Percentiles rank a stretch among this genome's conserved stretches.
These are phyloP conservation scores for Solanum lycopersicoides DNA, from an alignment of 257 asterid species.

Conservation along the genomic window DNA sequence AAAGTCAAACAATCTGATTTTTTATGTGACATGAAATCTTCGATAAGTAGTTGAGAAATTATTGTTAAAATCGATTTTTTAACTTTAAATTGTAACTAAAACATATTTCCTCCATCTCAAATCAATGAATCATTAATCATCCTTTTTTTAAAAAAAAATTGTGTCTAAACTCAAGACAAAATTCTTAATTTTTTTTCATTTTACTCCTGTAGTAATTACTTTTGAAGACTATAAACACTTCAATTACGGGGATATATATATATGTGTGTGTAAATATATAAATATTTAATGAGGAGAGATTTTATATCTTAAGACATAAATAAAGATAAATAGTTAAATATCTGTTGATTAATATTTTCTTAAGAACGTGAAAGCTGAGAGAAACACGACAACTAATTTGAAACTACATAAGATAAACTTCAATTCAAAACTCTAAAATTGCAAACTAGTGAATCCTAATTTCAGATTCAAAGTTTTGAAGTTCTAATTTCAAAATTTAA, in stretches of 20 bases:
- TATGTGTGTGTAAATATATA: no score
- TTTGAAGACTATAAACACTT: background rate
- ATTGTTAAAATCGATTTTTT: background rate
- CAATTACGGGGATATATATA: background rate
- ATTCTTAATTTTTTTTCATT: background rate
- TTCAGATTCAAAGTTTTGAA: background rate
- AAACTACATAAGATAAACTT: background rate
- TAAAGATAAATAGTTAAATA: no score
- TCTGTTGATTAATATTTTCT: no score
- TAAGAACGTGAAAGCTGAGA: background rate
- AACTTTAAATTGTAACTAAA: background rate
- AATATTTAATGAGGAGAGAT: no score
- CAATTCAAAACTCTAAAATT: background rate
- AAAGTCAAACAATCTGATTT: background rate
- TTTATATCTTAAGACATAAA: background rate
- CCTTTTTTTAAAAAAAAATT: no score
- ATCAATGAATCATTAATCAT: no score
- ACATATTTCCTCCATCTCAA: background rate
- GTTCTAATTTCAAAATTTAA: accelerated
- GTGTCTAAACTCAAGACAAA: no score
- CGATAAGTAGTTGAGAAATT: background rate
- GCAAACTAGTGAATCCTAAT: background rate
- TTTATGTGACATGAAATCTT: background rate
- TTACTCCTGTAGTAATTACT: background rate
- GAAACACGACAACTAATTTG: no score